Base-by-base conservation (phyloP, 139 green algal species). In the Chlamydomonas urium region DNA sequence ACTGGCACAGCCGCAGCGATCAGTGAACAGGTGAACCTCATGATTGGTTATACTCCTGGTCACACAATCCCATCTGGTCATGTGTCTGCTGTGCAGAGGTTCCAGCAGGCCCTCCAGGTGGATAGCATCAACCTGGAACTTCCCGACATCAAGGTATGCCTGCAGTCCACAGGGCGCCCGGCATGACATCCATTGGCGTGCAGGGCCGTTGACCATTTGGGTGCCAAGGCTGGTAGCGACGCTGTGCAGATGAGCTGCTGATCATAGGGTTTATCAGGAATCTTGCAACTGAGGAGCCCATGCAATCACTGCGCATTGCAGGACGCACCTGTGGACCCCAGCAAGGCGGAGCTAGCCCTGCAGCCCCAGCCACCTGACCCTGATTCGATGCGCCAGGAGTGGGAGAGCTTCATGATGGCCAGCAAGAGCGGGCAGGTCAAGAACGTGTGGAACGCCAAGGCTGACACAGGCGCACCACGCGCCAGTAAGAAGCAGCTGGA, bases 391-490 rank as follows among this genome's bases (percentile, higher is more conserved):
- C n/a, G 42, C 42, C 8, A 21, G 26, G 17, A 63, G 53, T 63
- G 53, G 53, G 24, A 17, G 6, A 21, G 29, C 19, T 63, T 63
- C 26, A 5, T 63, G 6, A 17, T 21, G 10, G 53, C 10, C 26
- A 63, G 53, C 29, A 42, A 67, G 33, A 31, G 38, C 5, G 21
- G 42, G 17, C 33, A 42, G 33, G 60, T 67, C 19, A 28, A 26
- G 10, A 26, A 67, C 29, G 60, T 67, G 60, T 67, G 60, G 60
- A 67, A 45, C 60, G 42, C 29, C 8, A 67, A 67, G 33, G 60
- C 60, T 8, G 33, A 67, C 33, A 5, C 5, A 32, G 33, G 17
- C 17, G 32, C 10, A 4, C 60, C n/a, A 6, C n/a, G 29, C 14
- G 60, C 33, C 32, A 47, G 19, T 26, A 67, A 42, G 60, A 45